Conservation (phyloP, 129 eudicot genomes). For the Oenanthe sinensis region DNA sequence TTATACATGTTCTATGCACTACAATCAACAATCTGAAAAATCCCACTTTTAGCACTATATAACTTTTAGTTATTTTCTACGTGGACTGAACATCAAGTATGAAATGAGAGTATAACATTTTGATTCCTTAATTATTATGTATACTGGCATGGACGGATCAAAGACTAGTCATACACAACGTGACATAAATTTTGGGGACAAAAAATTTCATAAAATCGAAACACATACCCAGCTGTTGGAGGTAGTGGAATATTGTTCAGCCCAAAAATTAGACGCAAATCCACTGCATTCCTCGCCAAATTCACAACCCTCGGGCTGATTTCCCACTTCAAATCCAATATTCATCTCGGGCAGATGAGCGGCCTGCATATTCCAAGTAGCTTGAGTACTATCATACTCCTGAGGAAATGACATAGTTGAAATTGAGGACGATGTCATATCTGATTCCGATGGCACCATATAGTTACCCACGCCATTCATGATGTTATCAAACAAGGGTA, state of each 20-base stretch:
- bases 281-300: conserved; percentile 22
- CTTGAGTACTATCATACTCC: background rate
- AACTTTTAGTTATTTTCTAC: background rate
- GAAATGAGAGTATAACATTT: background rate
- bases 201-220: background rate
- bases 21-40: background rate
- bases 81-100: too few relatives aligned
- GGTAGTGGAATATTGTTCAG: conserved; percentile 16
- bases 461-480: conserved; percentile 3
- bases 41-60: background rate
- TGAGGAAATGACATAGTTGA: conserved; percentile 27
- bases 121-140: background rate
- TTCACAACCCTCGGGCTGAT: conserved; percentile 16
- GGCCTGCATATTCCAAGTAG: conserved; percentile 33
- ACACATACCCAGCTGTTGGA: conserved; percentile 37
- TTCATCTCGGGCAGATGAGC: background rate
- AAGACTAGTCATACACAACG: background rate
- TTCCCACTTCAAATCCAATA: conserved; percentile 11
- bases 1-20: background rate
- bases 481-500: conserved; percentile 26
- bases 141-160: background rate
- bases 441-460: conserved; percentile 24
- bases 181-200: background rate
- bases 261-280: conserved; percentile 31
- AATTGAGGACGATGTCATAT: conserved; percentile 19